Evolutionary conservation across 2,329 filamentous ascomycete species (phyloP), one percentile per base, ranked within the genome.

Genomic region (Didymosphaeria variabile): DNA sequence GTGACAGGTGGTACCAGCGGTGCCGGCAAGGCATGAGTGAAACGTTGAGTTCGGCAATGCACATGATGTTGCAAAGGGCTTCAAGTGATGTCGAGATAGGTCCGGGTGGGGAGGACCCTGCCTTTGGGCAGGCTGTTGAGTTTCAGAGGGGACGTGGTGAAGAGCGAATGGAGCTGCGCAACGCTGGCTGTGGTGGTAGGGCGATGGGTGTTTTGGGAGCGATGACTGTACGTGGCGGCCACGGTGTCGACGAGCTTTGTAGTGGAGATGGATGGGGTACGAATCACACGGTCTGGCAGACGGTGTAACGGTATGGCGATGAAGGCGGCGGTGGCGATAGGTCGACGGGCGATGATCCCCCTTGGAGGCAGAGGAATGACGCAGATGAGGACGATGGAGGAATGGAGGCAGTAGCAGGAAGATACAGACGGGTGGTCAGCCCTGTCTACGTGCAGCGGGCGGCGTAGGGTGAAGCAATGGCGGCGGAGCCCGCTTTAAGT

Each of bases 1-100:
- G 75, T 36, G 80, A 72, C 31, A 84, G 78, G 60, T 81, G 78
- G 73, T 83, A 84, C 82, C 82, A 84, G 62, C 82, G 79, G 65
- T 84, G 82, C 57, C 77, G 73, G 77, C 82, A 84, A 46, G 79
- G 71, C 56, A 80, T 77, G 8, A 78, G 77, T 54, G 81, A 80
- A 59, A 83, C 80, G 72, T 83, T 83, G 47, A 84, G 77, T 64
- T 83, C 80, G 63, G 81, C 82, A 71, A 84, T 73, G 65, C 82
- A 84, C 82, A 84, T 84, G 67, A 47, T 76, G 63, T 55, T 54
- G 58, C 15, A 32, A 19, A 47, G 58, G 40, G 29, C 29, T 67
- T 71, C 64, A 72, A n/a, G 72, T 72, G 31, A 69, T 69, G 50
- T 72, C 67, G 66, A 70, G 64, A 55, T 71, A 68, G 29, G 63